Evolutionary conservation across 345 rosid genomes (phyloP), one percentile per base, ranked within the genome.

Genomic region (Syzygium aromaticum): DNA sequence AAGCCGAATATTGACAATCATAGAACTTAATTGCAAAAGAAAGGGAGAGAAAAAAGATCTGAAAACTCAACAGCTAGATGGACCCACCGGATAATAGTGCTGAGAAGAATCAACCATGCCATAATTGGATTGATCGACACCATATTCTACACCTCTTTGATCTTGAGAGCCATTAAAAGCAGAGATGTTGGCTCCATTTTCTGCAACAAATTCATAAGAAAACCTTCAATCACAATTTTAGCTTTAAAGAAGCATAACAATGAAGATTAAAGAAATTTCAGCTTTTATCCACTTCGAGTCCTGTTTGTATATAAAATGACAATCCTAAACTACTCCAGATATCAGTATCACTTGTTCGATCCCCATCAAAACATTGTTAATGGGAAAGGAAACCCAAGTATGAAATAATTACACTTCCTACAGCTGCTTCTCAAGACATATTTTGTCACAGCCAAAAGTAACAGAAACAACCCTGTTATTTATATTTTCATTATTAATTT

Each of bases 21-120:
- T 28, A 86, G 33, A 38, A 40, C 19, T 89, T 85, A 77, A 84
- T 52, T 54, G 82, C 54, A 51, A 30, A 84, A 87, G 53, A 33
- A 13, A 53, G 61, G 22, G 19, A 40, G 10, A 84, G 53, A 85
- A 51, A 84, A 22, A 52, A 85, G 63, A 84, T 30, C 40, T 17
- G 52, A 33, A 27, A 88, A 51, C 43, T 13, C 23, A 52, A 25
- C 84, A 59, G 51, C 51, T 53, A 85, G 85, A 33, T 33, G 33
- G 89, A 57, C 52, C 83, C 85, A 94, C 96, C 93, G 61, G 92
- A 92, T 95, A 94, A 87, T 91, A 86, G 33, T 87, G 89, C 67
- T 89, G 96, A 30, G 93, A 86, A 84, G 93, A 51, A 67, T 92
- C 89, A 86, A 86, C 86, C 46, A 85, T 63, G 52, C 91, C 88